phyloP scores from a whole-genome alignment of 495 filamentous ascomycete species.

The Xylaria bambusicola region DNA sequence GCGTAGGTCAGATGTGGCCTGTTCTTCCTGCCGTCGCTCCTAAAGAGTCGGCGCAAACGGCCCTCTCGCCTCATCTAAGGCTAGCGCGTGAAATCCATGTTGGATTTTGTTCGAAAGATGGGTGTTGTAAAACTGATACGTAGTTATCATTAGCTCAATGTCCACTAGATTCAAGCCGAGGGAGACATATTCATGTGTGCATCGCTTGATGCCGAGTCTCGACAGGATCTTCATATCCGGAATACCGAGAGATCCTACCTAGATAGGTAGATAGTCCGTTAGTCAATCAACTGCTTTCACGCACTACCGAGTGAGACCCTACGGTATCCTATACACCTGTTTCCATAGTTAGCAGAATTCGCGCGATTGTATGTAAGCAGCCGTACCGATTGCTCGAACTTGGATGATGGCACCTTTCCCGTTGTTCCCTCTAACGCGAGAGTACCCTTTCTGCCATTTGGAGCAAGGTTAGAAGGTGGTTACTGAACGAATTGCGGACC shows the following conservation, averaged over 20 bases:
- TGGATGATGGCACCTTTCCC: constrained; percentile 43
- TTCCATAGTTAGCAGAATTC: neutral
- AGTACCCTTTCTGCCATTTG: constrained; percentile 37
- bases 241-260: constrained; percentile 55
- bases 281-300: too few relatives aligned
- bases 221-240: constrained; percentile 32
- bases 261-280: too few relatives aligned
- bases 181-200: constrained; percentile 47
- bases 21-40: constrained; percentile 43
- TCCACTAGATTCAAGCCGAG: neutral
- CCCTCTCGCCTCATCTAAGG: constrained; percentile 65
- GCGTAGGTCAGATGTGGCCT: constrained; percentile 54
- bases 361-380: neutral
- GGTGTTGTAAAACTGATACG: constrained; percentile 61
- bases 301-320: too few relatives aligned
- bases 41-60: constrained; percentile 68
- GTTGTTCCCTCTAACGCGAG: constrained; percentile 33
- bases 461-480: constrained; percentile 25
- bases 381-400: constrained; percentile 47
- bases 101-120: constrained; percentile 58
- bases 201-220: constrained; percentile 42
- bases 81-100: constrained; percentile 74
- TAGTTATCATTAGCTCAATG: constrained; percentile 21
- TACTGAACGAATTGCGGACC: constrained; percentile 21
- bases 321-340: constrained; percentile 64